phyloP scores from a whole-genome alignment of 2,329 filamentous ascomycete genomes.

The Sclerotiophoma versabilis region DNA sequence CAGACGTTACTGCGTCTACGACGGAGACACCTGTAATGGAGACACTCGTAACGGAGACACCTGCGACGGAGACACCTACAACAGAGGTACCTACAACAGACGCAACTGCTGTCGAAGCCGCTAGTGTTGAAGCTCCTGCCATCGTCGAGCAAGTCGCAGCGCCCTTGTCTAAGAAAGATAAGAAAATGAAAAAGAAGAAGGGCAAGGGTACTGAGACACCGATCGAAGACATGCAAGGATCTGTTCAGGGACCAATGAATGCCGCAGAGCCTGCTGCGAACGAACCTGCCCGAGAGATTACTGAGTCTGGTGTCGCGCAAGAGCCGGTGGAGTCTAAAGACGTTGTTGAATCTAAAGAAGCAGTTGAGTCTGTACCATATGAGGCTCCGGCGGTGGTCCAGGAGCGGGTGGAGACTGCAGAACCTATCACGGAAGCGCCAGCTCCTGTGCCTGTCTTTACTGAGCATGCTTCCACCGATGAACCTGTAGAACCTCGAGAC shows the following conservation, averaged over 20 bases:
- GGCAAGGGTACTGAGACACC: slow-evolving; percentile 17
- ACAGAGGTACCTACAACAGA: neutral
- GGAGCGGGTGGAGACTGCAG: neutral
- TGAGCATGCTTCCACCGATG: neutral
- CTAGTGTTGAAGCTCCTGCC: neutral
- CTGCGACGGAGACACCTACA: neutral
- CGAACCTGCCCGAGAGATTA: no score
- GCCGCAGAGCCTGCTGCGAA: neutral
- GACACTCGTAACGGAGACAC: neutral
- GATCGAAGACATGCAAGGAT: slow-evolving; percentile 6
- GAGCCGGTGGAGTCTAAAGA: neutral
- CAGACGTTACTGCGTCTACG: neutral
- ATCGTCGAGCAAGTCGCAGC: slow-evolving; percentile 22
- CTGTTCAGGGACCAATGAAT: neutral
- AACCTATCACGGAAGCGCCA: neutral
- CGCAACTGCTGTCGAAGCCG: neutral
- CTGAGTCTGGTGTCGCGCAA: neutral
- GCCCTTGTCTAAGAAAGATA: slow-evolving; percentile 22
- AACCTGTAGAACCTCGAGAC: neutral
- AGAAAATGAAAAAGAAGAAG: slow-evolving; percentile 37
- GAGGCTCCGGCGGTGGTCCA: neutral
- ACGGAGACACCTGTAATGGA: neutral
- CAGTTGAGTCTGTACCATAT: neutral
- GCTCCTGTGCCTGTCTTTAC: neutral
- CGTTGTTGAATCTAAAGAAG: no score